Conservation (phyloP, 306 rosid genomes). For the Malus sylvestris region DNA sequence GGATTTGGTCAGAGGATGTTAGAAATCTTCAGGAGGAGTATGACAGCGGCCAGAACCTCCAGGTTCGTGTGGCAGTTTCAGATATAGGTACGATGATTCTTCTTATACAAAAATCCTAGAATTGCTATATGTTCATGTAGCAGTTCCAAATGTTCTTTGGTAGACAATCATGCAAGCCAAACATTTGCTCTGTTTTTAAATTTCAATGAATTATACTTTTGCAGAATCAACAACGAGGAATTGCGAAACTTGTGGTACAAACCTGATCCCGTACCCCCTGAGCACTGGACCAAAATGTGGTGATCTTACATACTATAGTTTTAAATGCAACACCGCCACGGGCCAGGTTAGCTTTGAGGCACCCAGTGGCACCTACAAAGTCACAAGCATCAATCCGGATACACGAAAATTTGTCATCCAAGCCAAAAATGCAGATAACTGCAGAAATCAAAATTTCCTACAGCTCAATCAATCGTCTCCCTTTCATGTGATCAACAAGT, state of each 20-base stretch:
- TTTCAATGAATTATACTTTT: conserved; percentile 2
- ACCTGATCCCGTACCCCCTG: conserved; percentile 64
- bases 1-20: conserved; percentile 74
- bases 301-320: conserved; percentile 46
- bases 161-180: not conserved
- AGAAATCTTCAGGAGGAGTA: conserved; percentile 70
- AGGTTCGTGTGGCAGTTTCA: conserved; percentile 49
- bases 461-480: conserved; percentile 53
- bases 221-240: conserved; percentile 48
- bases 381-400: conserved; percentile 46
- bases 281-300: conserved; percentile 65
- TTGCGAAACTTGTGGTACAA: conserved; percentile 74
- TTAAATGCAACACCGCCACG: conserved; percentile 39
- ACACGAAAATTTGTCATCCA: conserved; percentile 35
- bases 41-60: conserved; percentile 45
- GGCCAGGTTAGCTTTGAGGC: conserved; percentile 53
- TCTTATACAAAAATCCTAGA: not conserved
- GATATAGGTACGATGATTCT: conserved; percentile 47
- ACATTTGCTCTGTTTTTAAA: not conserved
- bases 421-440: conserved; percentile 26
- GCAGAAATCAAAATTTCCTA: conserved; percentile 33
- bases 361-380: conserved; percentile 36
- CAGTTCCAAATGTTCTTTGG: not conserved
- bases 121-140: too few species aligned
- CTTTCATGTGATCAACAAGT: conserved; percentile 34